Conservation (phyloP, 1,139 yeast genomes). For the Yamadazyma triangularis region DNA sequence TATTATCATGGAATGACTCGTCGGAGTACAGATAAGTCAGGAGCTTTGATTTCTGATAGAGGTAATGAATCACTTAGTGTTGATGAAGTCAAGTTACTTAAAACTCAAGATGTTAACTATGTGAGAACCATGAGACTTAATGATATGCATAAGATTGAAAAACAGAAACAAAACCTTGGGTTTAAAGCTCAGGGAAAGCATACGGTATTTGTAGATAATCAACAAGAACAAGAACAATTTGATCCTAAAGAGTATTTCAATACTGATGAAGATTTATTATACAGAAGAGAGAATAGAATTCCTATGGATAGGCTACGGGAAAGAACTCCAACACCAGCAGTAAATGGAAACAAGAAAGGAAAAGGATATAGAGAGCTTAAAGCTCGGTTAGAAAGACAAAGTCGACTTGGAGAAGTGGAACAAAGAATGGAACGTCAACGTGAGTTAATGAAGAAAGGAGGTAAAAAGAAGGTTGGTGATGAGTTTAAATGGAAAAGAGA, state of each 20-base stretch:
- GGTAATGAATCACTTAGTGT: constrained; percentile 58
- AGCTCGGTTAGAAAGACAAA: constrained; percentile 61
- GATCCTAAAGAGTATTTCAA: constrained; percentile 62
- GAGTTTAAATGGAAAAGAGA: constrained; percentile 81
- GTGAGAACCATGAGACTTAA: constrained; percentile 69
- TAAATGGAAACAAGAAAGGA: constrained; percentile 43
- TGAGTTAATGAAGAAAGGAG: constrained; percentile 88
- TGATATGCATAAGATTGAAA: constrained; percentile 63
- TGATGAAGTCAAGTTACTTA: constrained; percentile 76
- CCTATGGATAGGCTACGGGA: constrained; percentile 56
- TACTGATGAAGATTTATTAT: constrained; percentile 61
- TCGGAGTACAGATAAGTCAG: constrained; percentile 60
- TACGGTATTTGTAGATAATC: constrained; percentile 76
- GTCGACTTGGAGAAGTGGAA: constrained; percentile 63
- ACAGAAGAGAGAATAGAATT: constrained; percentile 70
- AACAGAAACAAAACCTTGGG: constrained; percentile 49
- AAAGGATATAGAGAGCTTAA: constrained; percentile 53
- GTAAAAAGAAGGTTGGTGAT: constrained; percentile 68
- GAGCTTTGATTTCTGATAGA: constrained; percentile 63
- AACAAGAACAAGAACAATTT: constrained; percentile 52
- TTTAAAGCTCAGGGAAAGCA: constrained; percentile 67
- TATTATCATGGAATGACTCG: constrained; percentile 90
- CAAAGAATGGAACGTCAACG: constrained; percentile 70
- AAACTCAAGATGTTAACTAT: constrained; percentile 87
- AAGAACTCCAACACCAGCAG: constrained; percentile 21